These are phyloP conservation scores for Rhizomucor miehei DNA, from an alignment of 371 early-diverging fungal genomes.

Conservation along the genomic window DNA sequence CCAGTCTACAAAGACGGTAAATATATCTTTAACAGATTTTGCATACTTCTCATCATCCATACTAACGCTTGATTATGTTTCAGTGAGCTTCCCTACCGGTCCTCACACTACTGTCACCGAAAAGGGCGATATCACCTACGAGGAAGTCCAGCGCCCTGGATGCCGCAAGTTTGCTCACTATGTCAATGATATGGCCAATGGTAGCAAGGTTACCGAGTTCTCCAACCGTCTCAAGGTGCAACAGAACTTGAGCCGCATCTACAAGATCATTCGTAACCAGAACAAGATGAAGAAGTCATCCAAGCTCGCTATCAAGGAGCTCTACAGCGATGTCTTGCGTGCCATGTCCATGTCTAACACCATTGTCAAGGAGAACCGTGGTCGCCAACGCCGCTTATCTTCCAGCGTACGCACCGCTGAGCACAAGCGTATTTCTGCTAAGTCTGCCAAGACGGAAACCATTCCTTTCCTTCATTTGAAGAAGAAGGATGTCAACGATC, in stretches of 20 bases:
- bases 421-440: slow-evolving; percentile 39
- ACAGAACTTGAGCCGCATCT: slow-evolving; percentile 74
- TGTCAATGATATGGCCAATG: slow-evolving; percentile 70
- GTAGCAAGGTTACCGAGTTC: slow-evolving; percentile 67
- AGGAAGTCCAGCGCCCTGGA: slow-evolving; percentile 71
- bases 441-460: slow-evolving; percentile 61
- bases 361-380: slow-evolving; percentile 58
- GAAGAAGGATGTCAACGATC: slow-evolving; percentile 58
- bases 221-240: slow-evolving; percentile 75
- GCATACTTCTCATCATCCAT: no score
- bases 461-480: slow-evolving; percentile 80
- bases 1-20: slow-evolving; percentile 89
- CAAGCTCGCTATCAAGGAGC: slow-evolving; percentile 66
- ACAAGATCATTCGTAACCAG: slow-evolving; percentile 76
- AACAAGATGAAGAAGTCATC: slow-evolving; percentile 72
- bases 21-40: slow-evolving; percentile 9
- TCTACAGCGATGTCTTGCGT: slow-evolving; percentile 74
- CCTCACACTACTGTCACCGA: slow-evolving; percentile 79
- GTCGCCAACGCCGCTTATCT: slow-evolving; percentile 49
- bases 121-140: slow-evolving; percentile 81
- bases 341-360: slow-evolving; percentile 72
- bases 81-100: slow-evolving; percentile 71
- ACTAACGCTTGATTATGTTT: background rate
- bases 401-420: slow-evolving; percentile 43
- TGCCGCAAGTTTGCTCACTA: slow-evolving; percentile 69